Evolutionary conservation across 2,329 filamentous ascomycete genomes (phyloP).

Genomic region (Pseudogymnoascus verrucosus): DNA sequence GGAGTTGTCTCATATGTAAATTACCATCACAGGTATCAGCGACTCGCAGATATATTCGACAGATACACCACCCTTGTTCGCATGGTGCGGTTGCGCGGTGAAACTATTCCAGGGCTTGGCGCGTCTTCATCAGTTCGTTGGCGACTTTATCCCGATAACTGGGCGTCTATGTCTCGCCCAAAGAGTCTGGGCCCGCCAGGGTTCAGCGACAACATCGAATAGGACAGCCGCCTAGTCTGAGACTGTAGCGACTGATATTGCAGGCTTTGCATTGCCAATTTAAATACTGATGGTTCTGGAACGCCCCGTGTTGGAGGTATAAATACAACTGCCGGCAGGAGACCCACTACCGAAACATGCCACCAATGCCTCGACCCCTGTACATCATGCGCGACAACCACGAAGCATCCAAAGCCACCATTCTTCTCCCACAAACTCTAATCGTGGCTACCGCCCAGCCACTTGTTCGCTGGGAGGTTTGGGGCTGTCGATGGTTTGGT

Average conservation of each 20-base stretch:
- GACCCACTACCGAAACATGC: conserved; percentile 1
- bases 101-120: conserved; percentile 5
- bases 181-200: background rate
- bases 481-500: background rate
- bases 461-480: background rate
- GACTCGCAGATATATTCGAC: background rate
- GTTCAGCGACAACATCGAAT: background rate
- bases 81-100: background rate
- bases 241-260: background rate
- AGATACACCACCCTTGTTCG: background rate
- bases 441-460: background rate
- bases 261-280: background rate
- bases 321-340: background rate
- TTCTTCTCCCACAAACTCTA: background rate
- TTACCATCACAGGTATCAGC: background rate
- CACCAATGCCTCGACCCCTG: background rate
- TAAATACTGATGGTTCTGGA: background rate
- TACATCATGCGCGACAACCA: background rate
- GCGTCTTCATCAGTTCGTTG: background rate
- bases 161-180: conserved; percentile 1
- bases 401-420: background rate
- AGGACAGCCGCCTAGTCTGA: background rate
- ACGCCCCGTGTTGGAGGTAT: background rate
- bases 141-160: background rate
- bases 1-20: background rate